Conservation (phyloP, 129 eudicot genomes). For the Apium graveolens region DNA sequence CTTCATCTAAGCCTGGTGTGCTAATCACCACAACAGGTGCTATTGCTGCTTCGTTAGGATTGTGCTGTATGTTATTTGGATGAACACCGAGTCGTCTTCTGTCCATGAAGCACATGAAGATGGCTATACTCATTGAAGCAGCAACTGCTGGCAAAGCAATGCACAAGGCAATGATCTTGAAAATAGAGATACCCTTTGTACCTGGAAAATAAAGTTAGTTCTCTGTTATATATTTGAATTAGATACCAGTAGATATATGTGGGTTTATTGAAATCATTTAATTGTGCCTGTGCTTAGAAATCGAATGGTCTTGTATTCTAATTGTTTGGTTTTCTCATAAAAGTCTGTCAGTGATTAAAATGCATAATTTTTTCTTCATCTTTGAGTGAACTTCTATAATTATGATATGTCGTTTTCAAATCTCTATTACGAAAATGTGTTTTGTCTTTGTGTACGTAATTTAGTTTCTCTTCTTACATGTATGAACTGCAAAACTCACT, state of each 20-base stretch:
- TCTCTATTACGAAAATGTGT: not conserved
- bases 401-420: not conserved
- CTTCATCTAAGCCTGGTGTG: constrained; percentile 11
- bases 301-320: not conserved
- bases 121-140: constrained; percentile 1
- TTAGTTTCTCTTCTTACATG: not conserved
- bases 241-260: not conserved
- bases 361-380: not conserved
- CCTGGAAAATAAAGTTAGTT: constrained; percentile 5
- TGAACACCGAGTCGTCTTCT: not conserved
- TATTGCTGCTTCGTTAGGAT: not conserved
- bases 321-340: not conserved
- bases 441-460: not conserved
- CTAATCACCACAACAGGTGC: not conserved
- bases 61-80: not conserved
- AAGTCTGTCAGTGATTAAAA: not conserved
- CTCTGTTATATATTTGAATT: not conserved
- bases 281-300: not conserved
- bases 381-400: not conserved
- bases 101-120: constrained; percentile 1
- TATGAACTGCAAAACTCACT: not conserved
- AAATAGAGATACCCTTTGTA: not conserved
- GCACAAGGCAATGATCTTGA: constrained; percentile 13
- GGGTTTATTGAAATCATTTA: not conserved
- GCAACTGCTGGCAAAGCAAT: not conserved